Evolutionary conservation across 192 early-diverging fungal genomes (phyloP).

Genomic region (Coemansia sp.): DNA sequence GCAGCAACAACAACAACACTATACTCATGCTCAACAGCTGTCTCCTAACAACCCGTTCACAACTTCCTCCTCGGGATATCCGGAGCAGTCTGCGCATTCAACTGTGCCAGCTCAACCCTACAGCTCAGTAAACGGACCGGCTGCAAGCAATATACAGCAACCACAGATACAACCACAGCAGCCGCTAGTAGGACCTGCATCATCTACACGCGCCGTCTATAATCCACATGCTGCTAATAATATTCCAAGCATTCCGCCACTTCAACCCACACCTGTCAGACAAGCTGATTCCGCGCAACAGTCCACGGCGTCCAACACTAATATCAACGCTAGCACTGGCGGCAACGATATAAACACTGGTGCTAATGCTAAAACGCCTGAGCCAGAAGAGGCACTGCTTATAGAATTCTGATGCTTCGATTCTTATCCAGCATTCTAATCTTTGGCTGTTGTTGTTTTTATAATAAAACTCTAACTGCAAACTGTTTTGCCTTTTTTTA

Average conservation of each 20-base stretch:
- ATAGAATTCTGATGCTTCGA: constrained; percentile 1
- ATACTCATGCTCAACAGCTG: constrained; percentile 4
- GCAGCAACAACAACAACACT: neutral
- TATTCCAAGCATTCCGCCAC: constrained; percentile 41
- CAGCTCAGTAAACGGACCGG: neutral
- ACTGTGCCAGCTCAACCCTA: neutral
- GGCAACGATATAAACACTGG: neutral
- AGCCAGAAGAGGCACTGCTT: constrained; percentile 9
- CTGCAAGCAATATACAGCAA: neutral
- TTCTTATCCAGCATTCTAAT: neutral
- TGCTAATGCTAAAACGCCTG: neutral
- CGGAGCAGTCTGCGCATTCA: constrained; percentile 3
- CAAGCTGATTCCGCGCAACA: neutral
- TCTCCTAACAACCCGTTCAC: constrained; percentile 15
- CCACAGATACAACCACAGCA: constrained; percentile 2
- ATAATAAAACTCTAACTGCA: neutral
- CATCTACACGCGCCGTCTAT: constrained; percentile 27
- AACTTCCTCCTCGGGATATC: constrained; percentile 1
- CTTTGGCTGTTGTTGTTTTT: neutral
- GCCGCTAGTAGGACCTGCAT: constrained; percentile 1
- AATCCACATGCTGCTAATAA: constrained; percentile 26
- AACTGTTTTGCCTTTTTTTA: neutral
- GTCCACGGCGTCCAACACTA: constrained; percentile 6
- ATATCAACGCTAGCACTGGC: neutral
- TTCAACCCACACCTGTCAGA: constrained; percentile 8